Percentiles rank a stretch among this genome's conserved stretches.
These are phyloP conservation scores for Amanita pseudoporphyria DNA, from an alignment of 768 basidiomycete species.

Conservation along the genomic window DNA sequence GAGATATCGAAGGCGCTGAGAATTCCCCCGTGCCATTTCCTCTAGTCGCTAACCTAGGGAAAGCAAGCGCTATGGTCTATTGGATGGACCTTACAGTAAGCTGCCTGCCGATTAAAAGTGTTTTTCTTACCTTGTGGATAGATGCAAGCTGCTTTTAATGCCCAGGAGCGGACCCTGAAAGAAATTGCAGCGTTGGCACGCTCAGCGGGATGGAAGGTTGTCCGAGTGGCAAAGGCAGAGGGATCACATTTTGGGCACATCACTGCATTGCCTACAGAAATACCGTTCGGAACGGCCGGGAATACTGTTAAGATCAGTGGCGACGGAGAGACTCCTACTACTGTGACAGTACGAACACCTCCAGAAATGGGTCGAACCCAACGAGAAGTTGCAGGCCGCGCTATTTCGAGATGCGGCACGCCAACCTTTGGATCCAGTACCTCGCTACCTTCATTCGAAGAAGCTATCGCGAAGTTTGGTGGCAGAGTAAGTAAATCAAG, in stretches of 20 bases:
- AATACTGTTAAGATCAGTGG: slow-evolving; percentile 18
- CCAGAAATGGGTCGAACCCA: slow-evolving; percentile 15
- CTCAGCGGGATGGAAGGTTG: slow-evolving; percentile 54
- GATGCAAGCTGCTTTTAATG: slow-evolving; percentile 66
- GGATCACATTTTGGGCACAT: slow-evolving; percentile 67
- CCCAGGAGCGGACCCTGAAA: slow-evolving; percentile 60
- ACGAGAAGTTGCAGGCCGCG: slow-evolving; percentile 30
- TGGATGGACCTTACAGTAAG: slow-evolving; percentile 62
- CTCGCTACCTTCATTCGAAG: slow-evolving; percentile 35
- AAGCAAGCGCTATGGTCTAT: slow-evolving; percentile 60
- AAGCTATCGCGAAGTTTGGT: slow-evolving; percentile 32
- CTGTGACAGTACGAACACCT: background rate
- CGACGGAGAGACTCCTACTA: background rate
- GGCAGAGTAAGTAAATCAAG: slow-evolving; percentile 4
- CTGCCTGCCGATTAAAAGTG: background rate
- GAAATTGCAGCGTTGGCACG: slow-evolving; percentile 45
- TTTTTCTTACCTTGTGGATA: slow-evolving; percentile 16
- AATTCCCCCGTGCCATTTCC: slow-evolving; percentile 46
- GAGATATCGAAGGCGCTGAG: slow-evolving; percentile 38
- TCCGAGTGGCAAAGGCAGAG: slow-evolving; percentile 43
- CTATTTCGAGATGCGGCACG: slow-evolving; percentile 46
- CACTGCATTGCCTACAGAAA: slow-evolving; percentile 49
- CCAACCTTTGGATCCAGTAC: slow-evolving; percentile 53
- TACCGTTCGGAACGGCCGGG: slow-evolving; percentile 28
- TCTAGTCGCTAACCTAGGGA: slow-evolving; percentile 65